phyloP scores from a whole-genome alignment of 1,139 yeast species.

The Protomyces gravidus region DNA sequence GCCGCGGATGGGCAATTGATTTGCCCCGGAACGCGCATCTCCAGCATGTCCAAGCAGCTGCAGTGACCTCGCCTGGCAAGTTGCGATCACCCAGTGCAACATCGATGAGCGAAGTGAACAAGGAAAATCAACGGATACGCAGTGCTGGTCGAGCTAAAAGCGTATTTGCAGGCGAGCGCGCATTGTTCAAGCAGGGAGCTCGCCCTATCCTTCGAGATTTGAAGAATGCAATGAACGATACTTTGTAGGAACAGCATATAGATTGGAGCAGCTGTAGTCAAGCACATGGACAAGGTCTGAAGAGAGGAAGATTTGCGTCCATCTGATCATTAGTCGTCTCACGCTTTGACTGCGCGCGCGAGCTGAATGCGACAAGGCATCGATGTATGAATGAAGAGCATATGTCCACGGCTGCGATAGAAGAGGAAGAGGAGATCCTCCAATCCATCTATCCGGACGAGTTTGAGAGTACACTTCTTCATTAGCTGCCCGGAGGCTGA shows the following conservation, averaged over 20 bases:
- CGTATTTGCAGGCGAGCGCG: conserved; percentile 10
- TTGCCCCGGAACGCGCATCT: conserved; percentile 44
- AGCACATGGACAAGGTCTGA: not conserved
- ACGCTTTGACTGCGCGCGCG: no score
- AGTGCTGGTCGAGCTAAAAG: conserved; percentile 2
- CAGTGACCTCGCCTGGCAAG: not conserved
- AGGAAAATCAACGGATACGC: not conserved
- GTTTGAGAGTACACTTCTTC: conserved; percentile 14
- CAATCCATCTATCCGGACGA: conserved; percentile 31
- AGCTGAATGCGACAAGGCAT: no score
- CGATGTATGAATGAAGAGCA: no score
- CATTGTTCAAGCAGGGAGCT: not conserved
- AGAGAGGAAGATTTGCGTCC: no score
- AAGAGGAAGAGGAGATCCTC: conserved; percentile 30
- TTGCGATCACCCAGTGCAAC: not conserved
- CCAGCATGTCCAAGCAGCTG: conserved; percentile 3
- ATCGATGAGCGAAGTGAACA: not conserved
- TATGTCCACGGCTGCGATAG: conserved; percentile 24
- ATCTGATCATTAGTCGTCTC: no score
- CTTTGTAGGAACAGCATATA: not conserved
- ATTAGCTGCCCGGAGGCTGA: no score
- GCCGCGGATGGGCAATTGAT: conserved; percentile 61
- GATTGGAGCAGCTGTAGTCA: not conserved
- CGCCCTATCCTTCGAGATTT: conserved; percentile 21
- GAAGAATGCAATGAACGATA: conserved; percentile 7